Percentiles rank a stretch among this genome's conserved stretches.
Conservation (phyloP, 805 yeast genomes). For the Maudiozyma saulgeensis region DNA sequence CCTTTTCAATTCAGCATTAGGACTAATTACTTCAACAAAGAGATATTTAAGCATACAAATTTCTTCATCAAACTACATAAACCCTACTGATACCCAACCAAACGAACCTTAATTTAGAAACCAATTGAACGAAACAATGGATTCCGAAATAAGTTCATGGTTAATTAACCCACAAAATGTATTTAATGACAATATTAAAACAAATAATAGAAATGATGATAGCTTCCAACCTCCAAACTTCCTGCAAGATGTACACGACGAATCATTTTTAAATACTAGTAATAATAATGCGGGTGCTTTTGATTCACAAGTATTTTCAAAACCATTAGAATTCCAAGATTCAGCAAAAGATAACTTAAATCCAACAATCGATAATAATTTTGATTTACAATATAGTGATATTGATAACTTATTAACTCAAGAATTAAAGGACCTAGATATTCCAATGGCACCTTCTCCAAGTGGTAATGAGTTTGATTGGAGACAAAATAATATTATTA, state of each 20-base stretch:
- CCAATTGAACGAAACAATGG: neutral
- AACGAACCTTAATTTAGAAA: too few relatives aligned
- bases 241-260: neutral
- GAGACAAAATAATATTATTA: slow-evolving; percentile 8
- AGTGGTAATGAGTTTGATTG: slow-evolving; percentile 11
- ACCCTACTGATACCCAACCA: too few relatives aligned
- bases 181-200: neutral
- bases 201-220: neutral
- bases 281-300: neutral
- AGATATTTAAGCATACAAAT: too few relatives aligned
- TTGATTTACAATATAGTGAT: slow-evolving; percentile 41
- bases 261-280: neutral
- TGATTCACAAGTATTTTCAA: neutral
- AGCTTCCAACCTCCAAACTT: neutral
- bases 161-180: slow-evolving; percentile 13
- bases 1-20: too few relatives aligned
- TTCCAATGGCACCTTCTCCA: slow-evolving; percentile 34
- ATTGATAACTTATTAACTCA: slow-evolving; percentile 49
- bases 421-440: slow-evolving; percentile 53
- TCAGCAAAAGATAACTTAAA: neutral
- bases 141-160: slow-evolving; percentile 9
- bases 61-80: too few relatives aligned
- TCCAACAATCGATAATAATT: slow-evolving; percentile 4
- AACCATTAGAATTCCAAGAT: neutral
- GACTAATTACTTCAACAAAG: too few relatives aligned